Percentiles rank a stretch among this genome's conserved stretches.
phyloP scores from a whole-genome alignment of 1,284 basidiomycete species.

The Grifola frondosa region DNA sequence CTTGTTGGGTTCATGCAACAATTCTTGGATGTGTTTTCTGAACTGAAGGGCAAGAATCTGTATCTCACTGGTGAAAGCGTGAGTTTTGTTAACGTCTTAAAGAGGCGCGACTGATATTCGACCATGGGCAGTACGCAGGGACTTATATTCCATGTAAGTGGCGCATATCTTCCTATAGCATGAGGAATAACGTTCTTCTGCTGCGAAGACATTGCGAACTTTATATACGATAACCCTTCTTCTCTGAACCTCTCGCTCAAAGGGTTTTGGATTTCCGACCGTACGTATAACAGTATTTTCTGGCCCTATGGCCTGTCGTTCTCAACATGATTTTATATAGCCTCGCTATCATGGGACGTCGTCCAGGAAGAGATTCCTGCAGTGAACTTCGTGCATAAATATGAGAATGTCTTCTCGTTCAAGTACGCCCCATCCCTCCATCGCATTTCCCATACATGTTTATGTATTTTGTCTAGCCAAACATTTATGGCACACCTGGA shows the following conservation, averaged over 20 bases:
- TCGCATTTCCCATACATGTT: too few relatives aligned
- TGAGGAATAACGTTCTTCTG: neutral
- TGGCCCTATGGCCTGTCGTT: too few relatives aligned
- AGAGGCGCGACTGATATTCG: neutral
- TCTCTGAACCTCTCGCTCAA: conserved; percentile 56
- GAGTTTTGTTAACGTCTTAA: conserved; percentile 26
- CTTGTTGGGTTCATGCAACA: conserved; percentile 71
- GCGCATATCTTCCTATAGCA: neutral
- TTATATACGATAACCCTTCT: conserved; percentile 59
- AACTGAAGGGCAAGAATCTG: conserved; percentile 68
- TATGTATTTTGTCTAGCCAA: conserved; percentile 40
- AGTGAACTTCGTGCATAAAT: conserved; percentile 70
- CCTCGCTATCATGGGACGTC: conserved; percentile 56
- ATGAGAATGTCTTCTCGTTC: conserved; percentile 64
- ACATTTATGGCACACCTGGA: conserved; percentile 63
- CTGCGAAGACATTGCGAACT: conserved; percentile 66
- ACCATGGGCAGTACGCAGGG: conserved; percentile 48
- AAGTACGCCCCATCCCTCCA: conserved; percentile 46
- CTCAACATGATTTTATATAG: conserved; percentile 29
- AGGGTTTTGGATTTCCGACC: conserved; percentile 73
- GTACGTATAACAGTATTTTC: conserved; percentile 38
- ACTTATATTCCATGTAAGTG: conserved; percentile 58
- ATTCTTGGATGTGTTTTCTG: conserved; percentile 70
- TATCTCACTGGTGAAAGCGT: conserved; percentile 74
- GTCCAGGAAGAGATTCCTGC: conserved; percentile 68